These are phyloP conservation scores for Aspergillus ochraceoroseus DNA, from an alignment of 2,329 filamentous ascomycete genomes.

Conservation along the genomic window DNA sequence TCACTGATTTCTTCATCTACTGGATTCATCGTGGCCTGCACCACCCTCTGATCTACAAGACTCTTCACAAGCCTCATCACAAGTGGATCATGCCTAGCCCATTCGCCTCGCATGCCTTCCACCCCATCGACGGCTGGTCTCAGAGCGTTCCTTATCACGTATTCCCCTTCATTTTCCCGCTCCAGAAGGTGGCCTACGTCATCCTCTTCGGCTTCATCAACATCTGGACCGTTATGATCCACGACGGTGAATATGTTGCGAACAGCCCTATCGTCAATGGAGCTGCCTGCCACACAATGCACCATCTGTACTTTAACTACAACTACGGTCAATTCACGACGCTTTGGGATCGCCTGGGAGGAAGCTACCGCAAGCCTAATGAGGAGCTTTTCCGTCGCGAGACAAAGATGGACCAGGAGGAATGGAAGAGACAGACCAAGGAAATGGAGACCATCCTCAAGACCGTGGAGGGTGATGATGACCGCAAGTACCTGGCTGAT, in stretches of 20 bases:
- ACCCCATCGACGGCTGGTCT: slow-evolving; percentile 83
- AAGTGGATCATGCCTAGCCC: slow-evolving; percentile 99
- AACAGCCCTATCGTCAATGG: slow-evolving; percentile 91
- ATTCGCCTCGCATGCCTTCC: slow-evolving; percentile 88
- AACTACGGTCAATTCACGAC: slow-evolving; percentile 96
- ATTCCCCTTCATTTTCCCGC: slow-evolving; percentile 86
- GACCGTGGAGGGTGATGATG: slow-evolving; percentile 61
- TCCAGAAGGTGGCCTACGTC: slow-evolving; percentile 86
- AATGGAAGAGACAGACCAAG: slow-evolving; percentile 72
- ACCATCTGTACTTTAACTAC: slow-evolving; percentile 82
- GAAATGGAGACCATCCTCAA: slow-evolving; percentile 72
- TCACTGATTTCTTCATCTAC: slow-evolving; percentile 88
- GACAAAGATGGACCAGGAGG: slow-evolving; percentile 73
- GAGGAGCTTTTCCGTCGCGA: slow-evolving; percentile 78
- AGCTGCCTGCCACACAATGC: slow-evolving; percentile 87
- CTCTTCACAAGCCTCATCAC: slow-evolving; percentile 93
- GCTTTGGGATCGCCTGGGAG: slow-evolving; percentile 80
- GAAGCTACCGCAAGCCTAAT: slow-evolving; percentile 81
- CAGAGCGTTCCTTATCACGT: slow-evolving; percentile 90
- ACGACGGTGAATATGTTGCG: slow-evolving; percentile 91
- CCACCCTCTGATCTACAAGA: slow-evolving; percentile 75
- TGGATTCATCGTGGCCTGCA: slow-evolving; percentile 85
- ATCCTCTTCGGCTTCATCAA: slow-evolving; percentile 87
- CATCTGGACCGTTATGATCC: slow-evolving; percentile 93
- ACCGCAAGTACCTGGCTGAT: slow-evolving; percentile 40